Evolutionary conservation across 1,284 basidiomycete species (phyloP), one percentile per base, ranked within the genome.

Genomic region (Trametes versicolor): DNA sequence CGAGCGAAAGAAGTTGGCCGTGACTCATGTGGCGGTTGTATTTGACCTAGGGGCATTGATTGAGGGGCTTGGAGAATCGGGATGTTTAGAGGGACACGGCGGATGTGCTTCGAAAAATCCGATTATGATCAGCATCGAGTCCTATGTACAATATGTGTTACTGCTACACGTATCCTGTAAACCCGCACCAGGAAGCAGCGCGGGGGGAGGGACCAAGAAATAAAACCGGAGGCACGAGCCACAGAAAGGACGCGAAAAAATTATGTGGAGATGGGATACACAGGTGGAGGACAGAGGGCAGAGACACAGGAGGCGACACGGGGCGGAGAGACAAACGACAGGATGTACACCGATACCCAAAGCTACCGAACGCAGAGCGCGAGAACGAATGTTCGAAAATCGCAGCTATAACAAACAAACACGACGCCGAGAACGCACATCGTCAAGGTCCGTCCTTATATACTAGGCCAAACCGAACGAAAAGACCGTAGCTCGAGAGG

Each of bases 341-440:
- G 37, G 43, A 9, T 45, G 43, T 50, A 50, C 39, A 41, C 19
- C 41, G 39, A 55, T n/a, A 55, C 19, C 41, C 54, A 55, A 32
- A 55, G 54, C 54, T 25, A 27, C 27, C 39, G 54, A 55, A 21
- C 39, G 39, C 53, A n/a, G 25, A 10, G n/a, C n/a, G 41, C 53
- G 9, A 39, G 23, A 39, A 54, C 53, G 36, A 25, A 57, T 32
- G 29, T 32, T 32, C 47, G 23, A 49, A 43, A 58, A 21, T 21
- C 23, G 9, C 25, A 29, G 25, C 47, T 29, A n/a, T 8, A 49
- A 25, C 45, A 23, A 49, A 45, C 56, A 63, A 58, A 64, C 29
- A 54, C 15, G 19, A 19, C 4, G 1, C 7, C 43, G 47, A 62
- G 29, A 32, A 32, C 29, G 29, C 29, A 32, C 29, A 32, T 32